Percentiles rank a stretch among this genome's conserved stretches.
Conservation (phyloP, 495 filamentous ascomycete species). For the Neurospora sp. region DNA sequence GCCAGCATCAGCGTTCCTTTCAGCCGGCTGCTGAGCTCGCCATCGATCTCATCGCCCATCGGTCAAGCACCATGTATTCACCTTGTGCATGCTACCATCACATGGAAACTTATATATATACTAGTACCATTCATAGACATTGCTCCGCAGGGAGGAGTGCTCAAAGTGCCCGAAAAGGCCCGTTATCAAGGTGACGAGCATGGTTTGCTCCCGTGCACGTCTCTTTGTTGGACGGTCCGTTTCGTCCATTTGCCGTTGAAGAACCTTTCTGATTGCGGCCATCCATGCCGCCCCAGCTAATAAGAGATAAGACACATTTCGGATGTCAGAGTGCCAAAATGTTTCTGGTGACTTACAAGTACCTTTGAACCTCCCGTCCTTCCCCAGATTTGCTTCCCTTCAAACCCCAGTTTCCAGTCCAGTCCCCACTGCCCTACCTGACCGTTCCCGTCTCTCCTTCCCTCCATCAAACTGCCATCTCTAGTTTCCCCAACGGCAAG, state of each 20-base stretch:
- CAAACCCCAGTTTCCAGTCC: background rate
- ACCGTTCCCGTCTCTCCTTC: background rate
- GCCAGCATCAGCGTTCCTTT: background rate
- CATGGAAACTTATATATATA: background rate
- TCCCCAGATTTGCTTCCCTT: background rate
- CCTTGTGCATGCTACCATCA: background rate
- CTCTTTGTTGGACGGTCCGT: background rate
- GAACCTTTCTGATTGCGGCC: background rate
- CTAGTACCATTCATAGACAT: background rate
- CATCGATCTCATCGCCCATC: background rate
- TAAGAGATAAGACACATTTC: background rate
- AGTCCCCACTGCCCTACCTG: background rate
- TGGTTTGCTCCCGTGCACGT: background rate
- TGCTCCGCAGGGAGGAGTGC: background rate
- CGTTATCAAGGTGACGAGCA: background rate
- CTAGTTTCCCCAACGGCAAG: background rate
- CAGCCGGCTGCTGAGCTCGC: background rate
- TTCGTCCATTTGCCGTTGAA: background rate
- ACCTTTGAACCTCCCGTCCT: background rate
- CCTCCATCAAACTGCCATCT: background rate
- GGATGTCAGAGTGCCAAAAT: background rate
- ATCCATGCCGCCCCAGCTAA: background rate
- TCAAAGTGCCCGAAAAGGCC: background rate
- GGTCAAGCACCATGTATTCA: background rate
- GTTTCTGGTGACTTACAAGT: background rate